Evolutionary conservation across 164 flowering plant species (phyloP), one percentile per base, ranked within the genome.

Genomic region (Piper longum): DNA sequence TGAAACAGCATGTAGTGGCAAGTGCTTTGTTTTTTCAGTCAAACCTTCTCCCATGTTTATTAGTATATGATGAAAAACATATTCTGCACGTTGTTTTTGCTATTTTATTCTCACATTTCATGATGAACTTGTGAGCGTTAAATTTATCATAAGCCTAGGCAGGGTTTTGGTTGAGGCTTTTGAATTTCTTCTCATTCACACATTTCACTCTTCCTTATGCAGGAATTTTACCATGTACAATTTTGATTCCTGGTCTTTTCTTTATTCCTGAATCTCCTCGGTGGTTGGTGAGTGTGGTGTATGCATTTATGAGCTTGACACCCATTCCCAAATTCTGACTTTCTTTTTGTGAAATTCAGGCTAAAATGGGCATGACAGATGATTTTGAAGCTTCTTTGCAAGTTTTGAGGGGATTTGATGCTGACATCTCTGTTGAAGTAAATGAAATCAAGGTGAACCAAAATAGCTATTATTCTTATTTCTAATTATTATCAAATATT

Each of bases 241-340:
- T 86, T 63, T 74, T 91, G 79, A 91, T 91, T 70, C 95, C 96
- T 61, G 98, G 83, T 18, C 81, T 91, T 6, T 91, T 91, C 80
- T 91, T 91, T 79, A 83, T 91, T 72, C 98, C 98, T 39, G 96
- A 91, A 74, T 91, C 98, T 71, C 98, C 98, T 57, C 80, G 98
- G 55, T 89, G 98, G 98, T 83, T 92, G 83, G 98, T 89, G 76
- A 80, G 84, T 14, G 55, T 65, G 56, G 54, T 59, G 40, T 63
- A 55, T 60, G 70, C 45, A 41, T 48, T 64, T 19, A 17, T 19
- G 43, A 17, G 3, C 54, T 54, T 41, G 43, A 17, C 18, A 66
- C 17, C 17, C n/a, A 61, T 17, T 41, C 45, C 16, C 17, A 9
- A 61, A 51, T n/a, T 39, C 41, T 58, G 45, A 52, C 17, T 62